phyloP scores from a whole-genome alignment of 2,329 filamentous ascomycete species.

The Pseudocercospora fuligena region DNA sequence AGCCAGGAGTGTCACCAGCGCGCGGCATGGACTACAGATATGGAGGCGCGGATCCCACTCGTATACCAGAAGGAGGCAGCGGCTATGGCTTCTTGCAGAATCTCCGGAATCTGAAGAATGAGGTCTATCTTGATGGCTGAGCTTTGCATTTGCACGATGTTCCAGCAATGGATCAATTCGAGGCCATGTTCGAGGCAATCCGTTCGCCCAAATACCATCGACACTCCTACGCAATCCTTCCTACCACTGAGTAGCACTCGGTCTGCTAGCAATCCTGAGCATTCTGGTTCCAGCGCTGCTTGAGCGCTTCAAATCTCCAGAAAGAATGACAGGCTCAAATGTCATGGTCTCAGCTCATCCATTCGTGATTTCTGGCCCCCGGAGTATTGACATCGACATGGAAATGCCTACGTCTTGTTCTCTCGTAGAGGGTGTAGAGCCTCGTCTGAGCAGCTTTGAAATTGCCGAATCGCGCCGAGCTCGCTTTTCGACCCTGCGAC shows the following conservation, averaged over 20 bases:
- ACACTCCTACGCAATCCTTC: no score
- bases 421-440: not conserved
- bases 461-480: not conserved
- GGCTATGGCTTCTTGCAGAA: slow-evolving; percentile 58
- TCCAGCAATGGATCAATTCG: no score
- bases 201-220: no score
- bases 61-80: slow-evolving; percentile 42
- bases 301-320: no score
- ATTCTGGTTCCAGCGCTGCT: no score
- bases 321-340: no score
- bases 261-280: no score
- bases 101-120: slow-evolving; percentile 52
- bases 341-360: no score
- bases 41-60: slow-evolving; percentile 23
- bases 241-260: no score
- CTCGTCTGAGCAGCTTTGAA: not conserved
- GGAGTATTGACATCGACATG: not conserved
- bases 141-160: not conserved
- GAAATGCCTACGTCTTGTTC: not conserved
- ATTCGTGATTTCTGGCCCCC: no score
- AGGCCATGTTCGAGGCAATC: no score
- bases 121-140: slow-evolving; percentile 32
- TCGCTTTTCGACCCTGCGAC: not conserved
- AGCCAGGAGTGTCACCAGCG: slow-evolving; percentile 28
- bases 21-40: slow-evolving; percentile 37